A percentile compares a stretch with the other conserved stretches of the same genome.
These are phyloP conservation scores for Dispira simplex DNA, from an alignment of 192 early-diverging fungal species.

Conservation along the genomic window DNA sequence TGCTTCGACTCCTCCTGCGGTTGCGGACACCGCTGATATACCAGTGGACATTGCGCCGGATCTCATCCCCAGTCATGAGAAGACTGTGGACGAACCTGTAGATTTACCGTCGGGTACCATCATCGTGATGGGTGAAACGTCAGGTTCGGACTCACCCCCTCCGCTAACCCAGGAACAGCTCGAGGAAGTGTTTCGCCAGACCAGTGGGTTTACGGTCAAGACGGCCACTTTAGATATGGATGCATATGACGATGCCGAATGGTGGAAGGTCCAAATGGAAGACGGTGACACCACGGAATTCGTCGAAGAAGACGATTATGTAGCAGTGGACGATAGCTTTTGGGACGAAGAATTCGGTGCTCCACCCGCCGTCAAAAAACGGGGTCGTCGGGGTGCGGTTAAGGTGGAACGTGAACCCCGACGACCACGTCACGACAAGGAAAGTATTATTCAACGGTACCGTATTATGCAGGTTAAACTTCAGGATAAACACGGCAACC, in stretches of 20 bases:
- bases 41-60: background rate
- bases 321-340: constrained; percentile 69
- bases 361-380: constrained; percentile 15
- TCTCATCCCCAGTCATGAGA: background rate
- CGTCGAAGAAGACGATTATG: constrained; percentile 73
- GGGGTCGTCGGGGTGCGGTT: constrained; percentile 11
- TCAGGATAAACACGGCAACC: constrained; percentile 72
- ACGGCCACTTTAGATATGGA: constrained; percentile 46
- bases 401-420: background rate
- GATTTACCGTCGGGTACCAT: constrained; percentile 8
- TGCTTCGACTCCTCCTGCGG: background rate
- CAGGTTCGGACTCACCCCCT: background rate
- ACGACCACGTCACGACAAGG: constrained; percentile 20
- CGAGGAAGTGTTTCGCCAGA: constrained; percentile 81
- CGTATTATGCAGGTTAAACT: constrained; percentile 78
- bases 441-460: constrained; percentile 63
- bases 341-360: constrained; percentile 50
- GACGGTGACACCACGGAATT: constrained; percentile 53
- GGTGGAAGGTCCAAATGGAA: constrained; percentile 67
- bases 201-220: constrained; percentile 71
- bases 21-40: background rate
- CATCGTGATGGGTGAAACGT: constrained; percentile 1
- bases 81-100: background rate
- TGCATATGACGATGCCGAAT: constrained; percentile 39
- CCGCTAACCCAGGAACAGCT: constrained; percentile 40